Evolutionary conservation across 345 rosid species (phyloP).

Genomic region (Eucalyptus rudis): DNA sequence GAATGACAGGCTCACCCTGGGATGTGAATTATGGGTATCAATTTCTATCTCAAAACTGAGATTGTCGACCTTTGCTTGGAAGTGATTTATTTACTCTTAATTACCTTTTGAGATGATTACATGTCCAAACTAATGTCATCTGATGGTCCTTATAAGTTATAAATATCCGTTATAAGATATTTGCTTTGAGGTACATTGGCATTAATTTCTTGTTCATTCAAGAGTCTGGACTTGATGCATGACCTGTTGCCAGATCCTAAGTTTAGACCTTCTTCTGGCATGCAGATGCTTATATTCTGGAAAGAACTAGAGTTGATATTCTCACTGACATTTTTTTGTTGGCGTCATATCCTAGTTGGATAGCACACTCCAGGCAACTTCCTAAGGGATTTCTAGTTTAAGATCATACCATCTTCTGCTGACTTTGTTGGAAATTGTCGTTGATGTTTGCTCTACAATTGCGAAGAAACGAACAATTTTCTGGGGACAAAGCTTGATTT

Average conservation of each 20-base stretch:
- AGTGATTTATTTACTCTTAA: background rate
- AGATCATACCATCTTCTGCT: background rate
- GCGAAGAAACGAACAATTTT: background rate
- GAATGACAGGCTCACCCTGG: slow-evolving; percentile 90
- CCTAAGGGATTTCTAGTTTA: background rate
- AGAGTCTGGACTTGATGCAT: background rate
- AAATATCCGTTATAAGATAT: background rate
- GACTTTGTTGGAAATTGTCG: background rate
- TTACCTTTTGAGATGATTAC: background rate
- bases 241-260: background rate
- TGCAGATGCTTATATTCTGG: background rate
- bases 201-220: background rate
- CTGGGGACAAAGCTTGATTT: background rate
- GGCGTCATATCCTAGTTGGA: background rate
- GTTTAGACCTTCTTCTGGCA: background rate
- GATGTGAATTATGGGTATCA: slow-evolving; percentile 83
- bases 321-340: background rate
- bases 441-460: background rate
- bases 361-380: background rate
- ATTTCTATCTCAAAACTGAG: background rate
- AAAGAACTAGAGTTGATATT: background rate
- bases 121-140: background rate
- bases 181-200: background rate
- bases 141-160: background rate
- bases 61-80: background rate